Base-by-base conservation (phyloP, 2,329 filamentous ascomycete species). In the Albifimbria verrucaria region DNA sequence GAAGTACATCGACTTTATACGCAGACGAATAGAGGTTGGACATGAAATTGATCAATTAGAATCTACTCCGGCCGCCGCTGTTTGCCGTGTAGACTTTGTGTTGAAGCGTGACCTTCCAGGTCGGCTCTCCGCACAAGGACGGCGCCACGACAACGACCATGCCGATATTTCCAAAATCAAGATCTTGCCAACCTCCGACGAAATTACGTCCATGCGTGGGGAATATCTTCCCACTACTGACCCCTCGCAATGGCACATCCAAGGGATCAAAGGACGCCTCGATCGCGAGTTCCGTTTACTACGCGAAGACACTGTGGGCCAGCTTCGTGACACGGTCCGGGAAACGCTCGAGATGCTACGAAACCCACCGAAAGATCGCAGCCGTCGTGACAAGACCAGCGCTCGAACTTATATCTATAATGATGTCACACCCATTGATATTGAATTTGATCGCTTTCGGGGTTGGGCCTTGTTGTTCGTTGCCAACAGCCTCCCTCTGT, bases 281-380 rank as follows among this genome's bases (percentile, higher is more conserved):
- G 81, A 84, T 61, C 69, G 75, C 51, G 75, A 83, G 51, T 85
- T 85, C 48, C 74, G 81, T 17, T 72, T 84, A 1, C 62, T 83
- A 2, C 72, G 81, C 2, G 78, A 83, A 62, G 80, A 85, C 56
- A 80, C 76, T 0, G 68, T 83, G 2, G 78, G 78, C 0, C 75
- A 81, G 53, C 66, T 85, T 4, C 70, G 78, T 36, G 77, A 82
- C 57, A 72, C 72, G 1, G 72, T 80, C 2, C 68, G 70, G 39
- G 56, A 70, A 22, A 68, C 76, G 48, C 63, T 77, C 10, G 62
- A 74, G 3, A 55, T 57, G 2, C 63, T 74, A 18, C 65, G 62
- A 20, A 44, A 51, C 39, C 43, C 49, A 36, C 23, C 39, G 17
- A 58, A 51, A 45, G 53, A 42, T 7, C 2, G 21, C 11, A 9